Evolutionary conservation across 2,329 filamentous ascomycete species (phyloP).

Genomic region (Fusarium floridanum): DNA sequence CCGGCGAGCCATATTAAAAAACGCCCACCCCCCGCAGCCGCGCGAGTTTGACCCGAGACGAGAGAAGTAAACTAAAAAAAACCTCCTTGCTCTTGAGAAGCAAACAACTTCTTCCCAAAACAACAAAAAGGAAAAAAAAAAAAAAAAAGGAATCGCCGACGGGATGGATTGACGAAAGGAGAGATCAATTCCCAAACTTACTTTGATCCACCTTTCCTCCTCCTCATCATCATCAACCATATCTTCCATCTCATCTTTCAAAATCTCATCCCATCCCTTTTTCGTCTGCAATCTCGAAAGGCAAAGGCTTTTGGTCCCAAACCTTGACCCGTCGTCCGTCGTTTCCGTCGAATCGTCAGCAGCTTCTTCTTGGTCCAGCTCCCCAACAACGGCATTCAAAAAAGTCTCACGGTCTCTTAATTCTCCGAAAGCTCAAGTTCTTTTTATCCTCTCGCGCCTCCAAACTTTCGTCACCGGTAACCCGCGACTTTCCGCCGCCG

Average conservation of each 20-base stretch:
- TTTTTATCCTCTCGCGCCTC: constrained; percentile 7
- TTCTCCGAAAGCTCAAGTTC: constrained; percentile 27
- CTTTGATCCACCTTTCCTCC: background rate
- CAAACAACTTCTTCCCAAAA: background rate
- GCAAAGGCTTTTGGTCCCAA: constrained; percentile 25
- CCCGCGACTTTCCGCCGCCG: constrained; percentile 30
- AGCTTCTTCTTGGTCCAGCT: background rate
- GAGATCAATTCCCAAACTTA: constrained; percentile 3
- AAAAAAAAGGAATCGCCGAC: background rate
- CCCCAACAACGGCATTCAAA: background rate
- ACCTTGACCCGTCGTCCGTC: constrained; percentile 45
- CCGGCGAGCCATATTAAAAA: constrained; percentile 30
- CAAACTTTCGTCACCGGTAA: constrained; percentile 8
- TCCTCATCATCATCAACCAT: background rate
- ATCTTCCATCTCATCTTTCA: background rate
- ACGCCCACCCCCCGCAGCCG: constrained; percentile 36
- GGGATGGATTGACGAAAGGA: constrained; percentile 15
- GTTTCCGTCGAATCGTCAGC: constrained; percentile 43
- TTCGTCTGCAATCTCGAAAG: constrained; percentile 14
- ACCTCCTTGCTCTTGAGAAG: background rate
- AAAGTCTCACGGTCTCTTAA: constrained; percentile 14
- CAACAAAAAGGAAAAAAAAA: background rate
- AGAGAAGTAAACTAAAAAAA: background rate
- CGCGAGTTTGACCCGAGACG: constrained; percentile 8
- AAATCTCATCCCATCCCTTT: background rate